phyloP scores from a whole-genome alignment of 179 eudicot genomes.

The Actinidia chinensis region DNA sequence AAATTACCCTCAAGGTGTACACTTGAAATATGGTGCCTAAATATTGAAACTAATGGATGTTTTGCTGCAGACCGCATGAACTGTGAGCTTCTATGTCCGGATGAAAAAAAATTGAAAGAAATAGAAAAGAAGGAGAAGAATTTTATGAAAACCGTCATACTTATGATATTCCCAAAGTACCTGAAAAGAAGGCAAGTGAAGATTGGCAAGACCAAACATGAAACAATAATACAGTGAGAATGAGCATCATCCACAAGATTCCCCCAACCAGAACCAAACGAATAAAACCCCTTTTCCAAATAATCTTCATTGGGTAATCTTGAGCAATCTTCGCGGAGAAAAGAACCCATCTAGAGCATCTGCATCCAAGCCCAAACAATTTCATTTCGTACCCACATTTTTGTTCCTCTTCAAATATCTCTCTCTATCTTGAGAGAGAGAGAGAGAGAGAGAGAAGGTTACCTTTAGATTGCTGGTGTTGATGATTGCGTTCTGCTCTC shows the following conservation, averaged over 20 bases:
- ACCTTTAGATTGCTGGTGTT: constrained; percentile 42
- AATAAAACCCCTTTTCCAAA: constrained; percentile 86
- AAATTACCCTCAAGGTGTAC: too few relatives aligned
- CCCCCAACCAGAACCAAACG: constrained; percentile 84
- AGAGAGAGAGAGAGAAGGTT: background rate
- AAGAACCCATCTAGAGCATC: constrained; percentile 40
- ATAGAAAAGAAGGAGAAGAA: too few relatives aligned
- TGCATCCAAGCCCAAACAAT: constrained; percentile 30
- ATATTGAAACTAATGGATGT: too few relatives aligned
- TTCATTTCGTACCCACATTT: background rate
- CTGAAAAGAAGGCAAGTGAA: constrained; percentile 82
- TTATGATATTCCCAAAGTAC: constrained; percentile 38
- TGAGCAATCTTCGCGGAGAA: constrained; percentile 45
- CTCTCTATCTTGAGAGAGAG: background rate
- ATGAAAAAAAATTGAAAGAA: too few relatives aligned
- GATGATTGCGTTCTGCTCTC: constrained; percentile 44
- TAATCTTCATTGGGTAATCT: constrained; percentile 54
- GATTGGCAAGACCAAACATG: constrained; percentile 97
- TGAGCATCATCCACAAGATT: constrained; percentile 86
- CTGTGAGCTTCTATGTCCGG: too few relatives aligned
- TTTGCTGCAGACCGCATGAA: too few relatives aligned
- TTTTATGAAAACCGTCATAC: too few relatives aligned
- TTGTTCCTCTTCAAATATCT: background rate
- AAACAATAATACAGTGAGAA: constrained; percentile 66
- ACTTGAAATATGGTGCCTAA: too few relatives aligned